Base-by-base conservation (phyloP, 768 basidiomycete species). In the Collybia sordida region DNA sequence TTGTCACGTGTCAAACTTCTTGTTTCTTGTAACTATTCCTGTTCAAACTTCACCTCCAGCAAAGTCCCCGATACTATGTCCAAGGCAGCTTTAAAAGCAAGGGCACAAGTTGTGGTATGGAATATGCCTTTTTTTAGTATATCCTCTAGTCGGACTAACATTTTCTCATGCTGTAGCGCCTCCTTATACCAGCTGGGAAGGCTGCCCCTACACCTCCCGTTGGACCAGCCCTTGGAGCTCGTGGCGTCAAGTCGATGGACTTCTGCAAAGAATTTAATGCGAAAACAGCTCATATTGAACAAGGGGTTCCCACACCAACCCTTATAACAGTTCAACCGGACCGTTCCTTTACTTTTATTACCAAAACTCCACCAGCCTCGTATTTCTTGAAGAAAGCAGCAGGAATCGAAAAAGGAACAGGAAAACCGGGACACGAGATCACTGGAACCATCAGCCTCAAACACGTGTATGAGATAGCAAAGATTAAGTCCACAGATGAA, bases 201-300 rank as follows among this genome's bases (percentile, higher is more conserved):
- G 96, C 96, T 28, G 88, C 95, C 22, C 95, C 96, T 15, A 90
- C 92, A 34, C 96, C 96, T 49, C 96, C 96, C 7, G 89, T 99
- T 45, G 96, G 96, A 62, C 96, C 96, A 47, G 96, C 95, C 25
- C 82, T 99, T 46, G 97, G 97, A 74, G 96, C 97, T 56, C 85
- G 93, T 63, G 97, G 97, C 60, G 95, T 99, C 59, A 98, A 97
- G 72, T 93, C 94, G 22, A 98, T 98, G 90, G 97, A 99, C 73
- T 99, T 99, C 65, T 97, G 94, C 79, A 99, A 98, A 69, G 94
- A 98, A 67, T 99, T 98, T 75, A 99, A 99, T 64, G 95, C 96
- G n/a, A 86, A 87, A 56, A 98, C 96, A 17, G 87, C 91, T 25
- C 87, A 92, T 65, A 79, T 96, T 31, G 81, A 85, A 54, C 84